A percentile compares a stretch with the other conserved stretches of the same genome.
Conservation (phyloP, 1,139 yeast genomes). For the Nakaseomyces uthaithaninus region DNA sequence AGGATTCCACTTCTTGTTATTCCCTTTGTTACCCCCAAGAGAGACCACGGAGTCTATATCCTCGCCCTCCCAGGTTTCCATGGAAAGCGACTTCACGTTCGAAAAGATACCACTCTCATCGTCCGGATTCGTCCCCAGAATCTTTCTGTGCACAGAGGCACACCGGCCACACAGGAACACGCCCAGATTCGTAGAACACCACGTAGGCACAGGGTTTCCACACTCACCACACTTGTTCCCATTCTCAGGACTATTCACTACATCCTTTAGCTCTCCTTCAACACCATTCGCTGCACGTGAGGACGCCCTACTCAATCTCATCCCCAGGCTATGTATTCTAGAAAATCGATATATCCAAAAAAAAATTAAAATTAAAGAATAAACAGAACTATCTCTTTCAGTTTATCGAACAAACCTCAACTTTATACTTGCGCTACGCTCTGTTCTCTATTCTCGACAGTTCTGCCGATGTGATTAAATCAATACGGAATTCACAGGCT, state of each 20-base stretch:
- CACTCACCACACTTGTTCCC: constrained; percentile 70
- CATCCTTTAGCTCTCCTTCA: constrained; percentile 29
- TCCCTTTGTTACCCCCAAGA: constrained; percentile 31
- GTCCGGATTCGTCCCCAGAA: constrained; percentile 28
- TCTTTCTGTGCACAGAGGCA: constrained; percentile 45
- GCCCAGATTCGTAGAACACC: constrained; percentile 37
- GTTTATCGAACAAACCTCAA: too few species aligned
- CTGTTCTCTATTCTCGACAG: too few species aligned
- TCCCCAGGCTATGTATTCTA: too few species aligned
- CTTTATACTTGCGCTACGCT: too few species aligned
- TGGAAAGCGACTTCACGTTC: constrained; percentile 43
- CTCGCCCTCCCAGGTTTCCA: constrained; percentile 59
- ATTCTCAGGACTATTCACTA: constrained; percentile 38
- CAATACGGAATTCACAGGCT: too few species aligned
- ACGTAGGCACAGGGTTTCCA: constrained; percentile 50
- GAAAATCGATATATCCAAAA: too few species aligned
- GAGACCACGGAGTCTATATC: constrained; percentile 27
- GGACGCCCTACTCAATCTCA: constrained; percentile 8
- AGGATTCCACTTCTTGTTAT: constrained; percentile 34
- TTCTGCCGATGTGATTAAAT: too few species aligned
- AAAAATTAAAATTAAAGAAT: too few species aligned
- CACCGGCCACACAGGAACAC: constrained; percentile 70
- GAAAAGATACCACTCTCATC: constrained; percentile 32
- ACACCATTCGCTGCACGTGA: constrained; percentile 3
- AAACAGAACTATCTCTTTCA: too few species aligned